Percentiles rank a stretch among this genome's conserved stretches.
Evolutionary conservation across 345 rosid species (phyloP).

Genomic region (Reutealis trisperma): DNA sequence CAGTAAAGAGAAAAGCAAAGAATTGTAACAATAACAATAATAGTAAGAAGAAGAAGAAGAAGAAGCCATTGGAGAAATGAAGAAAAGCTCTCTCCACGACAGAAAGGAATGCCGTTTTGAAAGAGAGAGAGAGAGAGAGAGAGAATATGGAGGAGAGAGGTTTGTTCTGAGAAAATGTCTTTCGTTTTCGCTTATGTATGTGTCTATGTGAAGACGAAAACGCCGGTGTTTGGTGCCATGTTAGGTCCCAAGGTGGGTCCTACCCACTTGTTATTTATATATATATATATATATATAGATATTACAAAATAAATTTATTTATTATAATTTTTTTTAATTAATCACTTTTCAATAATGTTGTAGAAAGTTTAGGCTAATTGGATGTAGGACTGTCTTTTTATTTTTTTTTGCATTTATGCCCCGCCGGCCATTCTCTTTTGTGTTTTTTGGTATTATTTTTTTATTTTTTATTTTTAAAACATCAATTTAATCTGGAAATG

Average conservation of each 20-base stretch:
- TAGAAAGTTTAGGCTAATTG: not conserved
- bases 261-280: not conserved
- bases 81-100: not conserved
- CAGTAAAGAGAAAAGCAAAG: constrained; percentile 6
- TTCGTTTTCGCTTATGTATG: not conserved
- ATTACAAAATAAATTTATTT: not conserved
- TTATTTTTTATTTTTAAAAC: no score
- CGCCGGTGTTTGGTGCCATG: constrained; percentile 2
- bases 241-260: constrained; percentile 2
- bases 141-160: not conserved
- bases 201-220: not conserved
- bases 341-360: not conserved
- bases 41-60: not conserved
- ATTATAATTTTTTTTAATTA: not conserved
- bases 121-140: not conserved
- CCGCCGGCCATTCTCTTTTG: not conserved
- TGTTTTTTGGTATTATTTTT: no score
- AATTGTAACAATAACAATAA: not conserved
- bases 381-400: not conserved
- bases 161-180: not conserved
- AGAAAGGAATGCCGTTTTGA: not conserved
- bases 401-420: not conserved
- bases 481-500: no score
- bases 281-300: no score
- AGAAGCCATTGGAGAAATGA: not conserved